Percentiles rank a stretch among this genome's conserved stretches.
Evolutionary conservation across 306 rosid species (phyloP).

Genomic region (Canavalia gladiata): DNA sequence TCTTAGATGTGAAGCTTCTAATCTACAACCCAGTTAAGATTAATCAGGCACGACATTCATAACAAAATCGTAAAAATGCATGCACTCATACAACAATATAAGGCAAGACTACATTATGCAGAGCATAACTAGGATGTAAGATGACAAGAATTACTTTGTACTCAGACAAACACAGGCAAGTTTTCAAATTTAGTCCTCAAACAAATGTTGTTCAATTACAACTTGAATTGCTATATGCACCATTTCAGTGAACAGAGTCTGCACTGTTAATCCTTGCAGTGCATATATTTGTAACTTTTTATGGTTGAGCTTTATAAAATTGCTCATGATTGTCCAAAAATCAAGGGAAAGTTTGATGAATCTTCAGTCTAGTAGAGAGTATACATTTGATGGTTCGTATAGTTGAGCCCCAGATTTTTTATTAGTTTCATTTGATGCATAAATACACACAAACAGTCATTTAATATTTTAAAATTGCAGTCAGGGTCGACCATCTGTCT

Average conservation of each 20-base stretch:
- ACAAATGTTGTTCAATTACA: not conserved
- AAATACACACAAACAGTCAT: not conserved
- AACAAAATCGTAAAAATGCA: not conserved
- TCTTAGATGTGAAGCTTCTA: not conserved
- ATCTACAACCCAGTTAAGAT: no score
- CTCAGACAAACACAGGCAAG: not conserved
- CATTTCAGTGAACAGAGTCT: not conserved
- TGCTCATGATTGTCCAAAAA: not conserved
- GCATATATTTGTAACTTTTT: not conserved
- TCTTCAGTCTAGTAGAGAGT: not conserved
- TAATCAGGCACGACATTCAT: not conserved
- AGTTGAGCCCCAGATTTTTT: not conserved
- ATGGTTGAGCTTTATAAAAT: not conserved
- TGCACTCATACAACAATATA: not conserved
- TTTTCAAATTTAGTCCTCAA: not conserved
- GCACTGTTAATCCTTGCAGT: not conserved
- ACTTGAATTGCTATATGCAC: no score
- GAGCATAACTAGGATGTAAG: not conserved
- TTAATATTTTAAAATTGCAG: not conserved
- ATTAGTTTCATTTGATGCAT: not conserved
- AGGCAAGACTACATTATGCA: not conserved
- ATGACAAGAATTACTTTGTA: not conserved
- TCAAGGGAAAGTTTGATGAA: not conserved
- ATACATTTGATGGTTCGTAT: not conserved
- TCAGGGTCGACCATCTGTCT: not conserved